Percentiles rank a stretch among this genome's conserved stretches.
Evolutionary conservation across 352 stramenopile species (phyloP).

Genomic region (Phytophthora nicotianae): DNA sequence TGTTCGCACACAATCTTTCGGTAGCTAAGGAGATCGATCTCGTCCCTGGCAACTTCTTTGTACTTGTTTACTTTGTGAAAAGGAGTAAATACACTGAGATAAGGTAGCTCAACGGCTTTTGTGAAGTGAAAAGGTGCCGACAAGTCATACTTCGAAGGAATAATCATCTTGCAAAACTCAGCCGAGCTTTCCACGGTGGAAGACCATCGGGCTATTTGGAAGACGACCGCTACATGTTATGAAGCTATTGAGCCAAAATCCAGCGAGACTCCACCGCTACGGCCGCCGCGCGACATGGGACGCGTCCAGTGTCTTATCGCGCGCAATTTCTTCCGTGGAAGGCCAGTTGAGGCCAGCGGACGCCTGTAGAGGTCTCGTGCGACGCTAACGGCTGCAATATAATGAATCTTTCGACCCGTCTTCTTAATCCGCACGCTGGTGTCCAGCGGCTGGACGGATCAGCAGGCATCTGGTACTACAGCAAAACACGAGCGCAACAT

Average conservation of each 20-base stretch:
- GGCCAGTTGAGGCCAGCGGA: slow-evolving; percentile 15
- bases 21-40: no score
- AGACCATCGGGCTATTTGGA: background rate
- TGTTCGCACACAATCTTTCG: no score
- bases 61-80: no score
- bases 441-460: slow-evolving; percentile 32
- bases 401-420: slow-evolving; percentile 9
- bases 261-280: slow-evolving; percentile 16
- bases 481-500: slow-evolving; percentile 1
- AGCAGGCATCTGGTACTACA: slow-evolving; percentile 15
- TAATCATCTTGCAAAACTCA: slow-evolving; percentile 1
- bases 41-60: no score
- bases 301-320: slow-evolving; percentile 6
- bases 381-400: slow-evolving; percentile 16
- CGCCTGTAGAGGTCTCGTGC: slow-evolving; percentile 4
- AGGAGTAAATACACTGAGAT: background rate
- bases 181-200: slow-evolving; percentile 2
- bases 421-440: slow-evolving; percentile 5
- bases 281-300: slow-evolving; percentile 8
- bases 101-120: background rate
- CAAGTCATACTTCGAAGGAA: slow-evolving; percentile 18
- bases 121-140: slow-evolving; percentile 9
- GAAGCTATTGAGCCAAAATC: slow-evolving; percentile 32
- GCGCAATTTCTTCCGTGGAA: slow-evolving; percentile 15
- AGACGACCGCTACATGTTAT: slow-evolving; percentile 3